A percentile compares a stretch with the other conserved stretches of the same genome.
Conservation (phyloP, 2,329 filamentous ascomycete genomes). For the Neurospora sp. region DNA sequence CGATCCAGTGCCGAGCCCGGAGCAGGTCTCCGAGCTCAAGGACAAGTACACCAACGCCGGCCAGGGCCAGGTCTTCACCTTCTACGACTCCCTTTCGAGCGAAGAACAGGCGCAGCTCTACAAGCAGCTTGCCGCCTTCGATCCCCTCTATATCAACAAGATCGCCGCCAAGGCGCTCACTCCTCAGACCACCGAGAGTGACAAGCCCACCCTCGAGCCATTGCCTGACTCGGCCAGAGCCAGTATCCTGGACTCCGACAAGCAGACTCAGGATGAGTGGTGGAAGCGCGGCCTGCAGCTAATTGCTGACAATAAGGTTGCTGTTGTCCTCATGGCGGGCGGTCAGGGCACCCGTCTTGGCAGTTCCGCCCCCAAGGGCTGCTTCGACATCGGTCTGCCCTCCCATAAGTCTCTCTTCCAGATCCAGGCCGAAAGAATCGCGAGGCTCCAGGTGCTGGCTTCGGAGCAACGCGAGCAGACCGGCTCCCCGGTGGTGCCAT, state of each 20-base stretch:
- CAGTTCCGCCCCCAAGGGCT: conserved; percentile 92
- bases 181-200: conserved; percentile 51
- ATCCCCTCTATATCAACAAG: conserved; percentile 79
- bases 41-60: conserved; percentile 63
- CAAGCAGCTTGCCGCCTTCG: conserved; percentile 70
- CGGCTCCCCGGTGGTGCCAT: conserved; percentile 62
- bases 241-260: conserved; percentile 81
- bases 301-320: conserved; percentile 63
- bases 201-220: conserved; percentile 60
- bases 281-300: conserved; percentile 75
- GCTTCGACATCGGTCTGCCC: conserved; percentile 90
- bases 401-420: conserved; percentile 94
- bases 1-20: conserved; percentile 38
- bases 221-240: conserved; percentile 79
- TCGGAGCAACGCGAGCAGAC: conserved; percentile 50
- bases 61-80: conserved; percentile 77
- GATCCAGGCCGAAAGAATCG: conserved; percentile 90
- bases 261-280: conserved; percentile 72
- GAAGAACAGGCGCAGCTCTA: conserved; percentile 70
- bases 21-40: conserved; percentile 58
- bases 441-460: conserved; percentile 73
- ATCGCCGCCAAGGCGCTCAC: conserved; percentile 75
- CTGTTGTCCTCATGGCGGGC: conserved; percentile 92
- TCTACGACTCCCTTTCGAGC: conserved; percentile 68
- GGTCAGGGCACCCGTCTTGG: conserved; percentile 92